phyloP scores from a whole-genome alignment of 768 basidiomycete genomes.

The Podaxis rugospora region DNA sequence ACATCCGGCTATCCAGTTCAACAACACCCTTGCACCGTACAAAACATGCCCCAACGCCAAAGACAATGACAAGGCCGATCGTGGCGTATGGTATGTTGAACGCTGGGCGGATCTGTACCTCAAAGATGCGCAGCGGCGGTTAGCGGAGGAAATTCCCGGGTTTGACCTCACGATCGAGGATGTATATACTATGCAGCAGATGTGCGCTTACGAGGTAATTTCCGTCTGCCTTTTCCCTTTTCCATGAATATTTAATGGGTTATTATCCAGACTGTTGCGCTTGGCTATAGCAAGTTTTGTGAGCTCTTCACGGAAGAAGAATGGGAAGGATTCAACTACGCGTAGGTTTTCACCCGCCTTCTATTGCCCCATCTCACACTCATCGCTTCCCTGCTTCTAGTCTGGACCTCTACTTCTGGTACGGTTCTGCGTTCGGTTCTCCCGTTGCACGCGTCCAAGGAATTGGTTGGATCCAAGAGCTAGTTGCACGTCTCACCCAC shows the following conservation, averaged over 20 bases:
- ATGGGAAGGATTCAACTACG: conserved; percentile 91
- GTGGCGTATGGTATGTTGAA: conserved; percentile 52
- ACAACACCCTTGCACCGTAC: conserved; percentile 86
- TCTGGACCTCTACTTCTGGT: conserved; percentile 70
- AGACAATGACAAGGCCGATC: conserved; percentile 40
- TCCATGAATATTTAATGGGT: not conserved
- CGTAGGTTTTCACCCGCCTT: conserved; percentile 37
- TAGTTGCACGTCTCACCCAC: conserved; percentile 77
- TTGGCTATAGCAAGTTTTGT: conserved; percentile 91
- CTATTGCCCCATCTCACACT: not conserved
- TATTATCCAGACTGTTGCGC: conserved; percentile 67
- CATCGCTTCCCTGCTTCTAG: conserved; percentile 25
- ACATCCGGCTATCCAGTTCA: conserved; percentile 43
- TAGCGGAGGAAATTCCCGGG: conserved; percentile 57
- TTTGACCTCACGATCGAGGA: conserved; percentile 63
- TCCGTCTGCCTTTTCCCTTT: not conserved
- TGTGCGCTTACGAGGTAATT: conserved; percentile 80
- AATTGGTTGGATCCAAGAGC: conserved; percentile 78
- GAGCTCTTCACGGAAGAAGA: conserved; percentile 86
- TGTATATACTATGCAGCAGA: conserved; percentile 72
- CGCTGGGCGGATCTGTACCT: conserved; percentile 76
- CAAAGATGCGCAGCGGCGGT: conserved; percentile 52
- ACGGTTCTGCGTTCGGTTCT: conserved; percentile 76
- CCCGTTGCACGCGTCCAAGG: conserved; percentile 75
- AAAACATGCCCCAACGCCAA: conserved; percentile 70